Base-by-base conservation (phyloP, 2,329 filamentous ascomycete genomes). In the Torrubiella hemipterigena region DNA sequence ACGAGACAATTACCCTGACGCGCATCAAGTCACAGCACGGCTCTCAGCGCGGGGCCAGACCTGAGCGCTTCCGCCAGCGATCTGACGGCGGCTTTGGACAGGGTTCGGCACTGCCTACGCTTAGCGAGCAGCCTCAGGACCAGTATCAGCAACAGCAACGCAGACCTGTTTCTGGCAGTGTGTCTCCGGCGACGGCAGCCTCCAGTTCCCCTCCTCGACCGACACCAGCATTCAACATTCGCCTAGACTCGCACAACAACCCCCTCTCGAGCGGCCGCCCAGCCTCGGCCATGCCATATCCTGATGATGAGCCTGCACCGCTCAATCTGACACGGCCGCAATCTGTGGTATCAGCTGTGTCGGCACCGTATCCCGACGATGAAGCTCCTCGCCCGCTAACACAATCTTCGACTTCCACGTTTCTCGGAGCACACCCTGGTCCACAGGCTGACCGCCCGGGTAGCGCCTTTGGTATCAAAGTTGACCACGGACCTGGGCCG, bases 1-100 rank as follows among this genome's bases (percentile, higher is more conserved):
- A 98, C 51, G 89, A 96, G 54, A 84, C 86, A 33, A 79, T 93
- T 25, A 87, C 91, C 0, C 75, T 98, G 41, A 80, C 75, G 30
- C 75, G 81, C 32, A 96, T 98, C 62, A 93, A 81, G 55, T 85
- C 76, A 4, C 75, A 80, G 41, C 74, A 85, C 46, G 80, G 78
- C 12, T 82, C 79, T 12, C 73, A 78, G 47, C 61, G 71, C 30
- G 74, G 74, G 19, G 63, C 65, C 44, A 61, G 73, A 32, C 74
- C 73, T 0, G 72, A 76, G 21, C 61, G 73, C 25, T 73, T 77
- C 50, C 64, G 66, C 42, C 62, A 67, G 36, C 43, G 51, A 20
- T 51, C 51, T 35, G 56, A 59, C 33, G 53, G 54, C 17, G 63
- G 14, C 4, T 30, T 32, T n/a, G n/a, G n/a, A n/a, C n/a, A n/a